phyloP scores from a whole-genome alignment of 148 eudicot species.

The Silene uniflora region DNA sequence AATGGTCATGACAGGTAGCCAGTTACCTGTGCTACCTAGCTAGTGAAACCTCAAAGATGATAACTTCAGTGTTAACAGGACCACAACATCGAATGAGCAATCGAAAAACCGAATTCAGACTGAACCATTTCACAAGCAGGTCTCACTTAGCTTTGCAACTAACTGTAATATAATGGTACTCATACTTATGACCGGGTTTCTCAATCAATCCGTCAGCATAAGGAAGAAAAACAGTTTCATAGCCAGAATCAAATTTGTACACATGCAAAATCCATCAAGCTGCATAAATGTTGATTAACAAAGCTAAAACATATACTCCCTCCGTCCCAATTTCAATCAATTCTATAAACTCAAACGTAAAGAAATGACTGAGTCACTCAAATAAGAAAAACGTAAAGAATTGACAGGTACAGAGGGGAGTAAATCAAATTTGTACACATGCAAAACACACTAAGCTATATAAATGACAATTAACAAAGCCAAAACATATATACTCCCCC shows the following conservation, averaged over 20 bases:
- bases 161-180: too few species aligned
- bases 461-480: not conserved
- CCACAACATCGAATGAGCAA: not conserved
- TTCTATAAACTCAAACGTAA: too few species aligned
- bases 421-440: not conserved
- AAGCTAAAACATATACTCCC: too few species aligned
- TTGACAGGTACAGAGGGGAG: too few species aligned
- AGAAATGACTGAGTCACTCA: too few species aligned
- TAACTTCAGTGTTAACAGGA: not conserved
- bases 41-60: not conserved
- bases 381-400: too few species aligned
- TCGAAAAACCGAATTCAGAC: not conserved
- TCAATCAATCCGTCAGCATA: not conserved
- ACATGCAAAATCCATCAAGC: not conserved
- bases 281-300: too few species aligned
- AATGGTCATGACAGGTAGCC: not conserved
- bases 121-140: not conserved
- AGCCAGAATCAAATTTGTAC: not conserved
- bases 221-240: not conserved
- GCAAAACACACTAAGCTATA: too few species aligned
- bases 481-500: too few species aligned
- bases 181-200: not conserved
- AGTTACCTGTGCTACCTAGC: not conserved
- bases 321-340: too few species aligned
- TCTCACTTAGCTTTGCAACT: too few species aligned